Evolutionary conservation across 345 rosid species (phyloP), one percentile per base, ranked within the genome.

Genomic region (Triadica sebifera): DNA sequence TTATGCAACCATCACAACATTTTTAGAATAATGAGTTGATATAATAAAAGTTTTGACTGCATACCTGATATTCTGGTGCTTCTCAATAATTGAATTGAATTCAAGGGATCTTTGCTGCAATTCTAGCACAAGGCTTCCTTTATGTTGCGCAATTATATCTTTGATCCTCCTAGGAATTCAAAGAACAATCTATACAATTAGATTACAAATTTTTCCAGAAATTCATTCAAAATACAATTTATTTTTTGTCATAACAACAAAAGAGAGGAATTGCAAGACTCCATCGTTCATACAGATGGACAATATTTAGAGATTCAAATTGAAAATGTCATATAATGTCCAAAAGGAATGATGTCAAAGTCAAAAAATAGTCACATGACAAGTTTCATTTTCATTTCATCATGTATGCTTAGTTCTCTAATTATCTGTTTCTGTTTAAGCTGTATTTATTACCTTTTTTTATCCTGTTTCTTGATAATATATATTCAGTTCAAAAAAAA

Each of bases 71-170:
- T 84, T 87, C 79, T 78, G 87, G 82, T 94, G 98, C 91, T 87
- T 94, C 86, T 85, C 93, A 68, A 94, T 84, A 81, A 94, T 85
- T 74, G 93, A 88, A 77, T 86, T 90, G 80, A 93, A 95, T 75
- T 95, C 99, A 11, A 93, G 87, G 68, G 98, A 93, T 82, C 99
- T 88, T 77, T 96, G 99, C 92, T 96, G 99, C 91, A 93, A 87
- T 82, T 96, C 99, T 77, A 96, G 99, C 82, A 90, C 90, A 86
- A 96, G 85, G 83, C 87, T 91, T 64, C 93, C 93, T 84, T 90
- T 96, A 75, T 87, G 86, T 74, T 90, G 96, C 77, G 80, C 79
- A 58, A 90, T 79, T 74, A 89, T 85, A 61, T 85, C 88, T 84
- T 83, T 87, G 66, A 93, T 80, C 86, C 99, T 96, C 90, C 99